Conservation (phyloP, 108 stramenopile species). For the Nitzschia inconspicua region DNA sequence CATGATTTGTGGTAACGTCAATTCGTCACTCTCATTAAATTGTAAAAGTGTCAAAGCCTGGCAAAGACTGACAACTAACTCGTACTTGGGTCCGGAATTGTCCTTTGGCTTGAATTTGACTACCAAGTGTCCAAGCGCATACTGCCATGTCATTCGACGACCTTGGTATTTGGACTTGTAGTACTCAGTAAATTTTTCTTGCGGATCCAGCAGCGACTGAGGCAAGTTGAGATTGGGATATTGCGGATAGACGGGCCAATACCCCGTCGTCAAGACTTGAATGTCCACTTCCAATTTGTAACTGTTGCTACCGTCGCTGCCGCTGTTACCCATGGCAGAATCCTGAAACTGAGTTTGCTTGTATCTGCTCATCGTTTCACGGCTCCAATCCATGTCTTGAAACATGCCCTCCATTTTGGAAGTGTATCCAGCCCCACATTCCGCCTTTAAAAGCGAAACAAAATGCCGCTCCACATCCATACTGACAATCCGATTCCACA, state of each 20-base stretch:
- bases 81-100: slow-evolving; percentile 49
- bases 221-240: slow-evolving; percentile 69
- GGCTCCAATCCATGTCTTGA: slow-evolving; percentile 93
- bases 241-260: slow-evolving; percentile 95
- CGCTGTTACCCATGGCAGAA: background rate
- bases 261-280: slow-evolving; percentile 91
- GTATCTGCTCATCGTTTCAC: slow-evolving; percentile 89
- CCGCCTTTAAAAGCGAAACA: slow-evolving; percentile 92
- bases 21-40: slow-evolving; percentile 65
- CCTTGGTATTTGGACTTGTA: slow-evolving; percentile 93
- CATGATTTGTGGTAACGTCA: slow-evolving; percentile 69
- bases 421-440: slow-evolving; percentile 98
- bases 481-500: slow-evolving; percentile 80
- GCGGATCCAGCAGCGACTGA: slow-evolving; percentile 41
- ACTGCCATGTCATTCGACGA: slow-evolving; percentile 95
- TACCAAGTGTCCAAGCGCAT: slow-evolving; percentile 80
- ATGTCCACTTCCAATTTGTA: slow-evolving; percentile 79
- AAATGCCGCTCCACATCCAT: slow-evolving; percentile 90
- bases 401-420: slow-evolving; percentile 99
- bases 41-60: slow-evolving; percentile 92
- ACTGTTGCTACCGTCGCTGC: background rate
- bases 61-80: slow-evolving; percentile 86
- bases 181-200: slow-evolving; percentile 68
- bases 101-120: slow-evolving; percentile 49
- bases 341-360: slow-evolving; percentile 34